Conservation (phyloP, 139 green algal genomes). For the Picochlorum sp. region DNA sequence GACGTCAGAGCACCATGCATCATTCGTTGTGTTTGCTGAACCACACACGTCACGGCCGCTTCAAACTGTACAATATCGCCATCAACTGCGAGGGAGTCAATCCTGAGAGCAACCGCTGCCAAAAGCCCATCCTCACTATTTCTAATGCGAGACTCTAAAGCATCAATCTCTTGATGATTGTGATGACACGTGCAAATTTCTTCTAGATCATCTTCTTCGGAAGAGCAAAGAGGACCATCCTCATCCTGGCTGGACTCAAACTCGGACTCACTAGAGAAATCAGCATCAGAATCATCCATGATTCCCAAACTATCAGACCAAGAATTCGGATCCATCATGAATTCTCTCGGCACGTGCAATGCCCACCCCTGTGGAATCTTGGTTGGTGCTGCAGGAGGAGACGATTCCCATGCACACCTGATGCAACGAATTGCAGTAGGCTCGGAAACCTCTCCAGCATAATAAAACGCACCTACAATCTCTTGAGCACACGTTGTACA, state of each 20-base stretch:
- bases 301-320: slow-evolving; percentile 6
- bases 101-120: slow-evolving; percentile 5
- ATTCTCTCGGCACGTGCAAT: slow-evolving; percentile 17
- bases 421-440: slow-evolving; percentile 22
- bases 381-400: background rate
- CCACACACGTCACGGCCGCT: slow-evolving; percentile 7
- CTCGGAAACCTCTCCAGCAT: slow-evolving; percentile 17
- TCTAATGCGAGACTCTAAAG: slow-evolving; percentile 7
- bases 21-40: slow-evolving; percentile 13
- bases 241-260: background rate
- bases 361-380: slow-evolving; percentile 13
- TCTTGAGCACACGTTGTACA: slow-evolving; percentile 25
- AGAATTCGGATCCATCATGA: slow-evolving; percentile 4
- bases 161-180: background rate
- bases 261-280: background rate
- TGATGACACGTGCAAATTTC: background rate
- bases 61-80: slow-evolving; percentile 12
- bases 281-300: slow-evolving; percentile 4
- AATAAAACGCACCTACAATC: slow-evolving; percentile 23
- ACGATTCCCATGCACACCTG: slow-evolving; percentile 21
- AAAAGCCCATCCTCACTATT: slow-evolving; percentile 16
- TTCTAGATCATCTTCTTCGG: background rate
- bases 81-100: background rate
- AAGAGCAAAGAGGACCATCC: background rate
- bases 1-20: slow-evolving; percentile 6